Evolutionary conservation across 495 filamentous ascomycete genomes (phyloP).

Genomic region (Hypoxylon rickii): DNA sequence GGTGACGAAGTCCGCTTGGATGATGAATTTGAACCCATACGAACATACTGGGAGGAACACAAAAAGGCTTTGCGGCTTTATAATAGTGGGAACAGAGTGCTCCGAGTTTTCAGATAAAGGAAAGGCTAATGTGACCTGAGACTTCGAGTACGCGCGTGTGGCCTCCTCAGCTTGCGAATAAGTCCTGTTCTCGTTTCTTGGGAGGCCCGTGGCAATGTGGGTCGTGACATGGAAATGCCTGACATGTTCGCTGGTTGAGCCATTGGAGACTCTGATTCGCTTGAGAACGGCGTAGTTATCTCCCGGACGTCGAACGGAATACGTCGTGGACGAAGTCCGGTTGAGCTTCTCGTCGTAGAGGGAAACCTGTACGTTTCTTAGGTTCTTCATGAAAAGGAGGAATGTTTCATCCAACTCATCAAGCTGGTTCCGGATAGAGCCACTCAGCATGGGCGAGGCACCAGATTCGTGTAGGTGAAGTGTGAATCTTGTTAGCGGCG

Average conservation of each 20-base stretch:
- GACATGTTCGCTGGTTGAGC: conserved; percentile 1
- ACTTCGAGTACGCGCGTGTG: conserved; percentile 19
- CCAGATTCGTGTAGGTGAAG: conserved; percentile 38
- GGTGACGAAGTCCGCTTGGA: conserved; percentile 54
- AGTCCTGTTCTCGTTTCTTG: conserved; percentile 38
- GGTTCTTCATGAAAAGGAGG: conserved; percentile 47
- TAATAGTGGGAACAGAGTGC: too few species aligned
- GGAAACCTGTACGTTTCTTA: conserved; percentile 37
- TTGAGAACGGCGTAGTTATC: conserved; percentile 7
- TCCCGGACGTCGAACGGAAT: conserved; percentile 3
- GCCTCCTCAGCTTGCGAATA: conserved; percentile 29
- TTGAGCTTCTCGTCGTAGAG: conserved; percentile 31
- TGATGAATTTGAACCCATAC: conserved; percentile 49
- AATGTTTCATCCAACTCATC: conserved; percentile 42
- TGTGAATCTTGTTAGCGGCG: conserved; percentile 41
- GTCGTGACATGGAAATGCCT: conserved; percentile 34
- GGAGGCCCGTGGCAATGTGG: conserved; percentile 21
- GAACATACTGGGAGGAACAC: conserved; percentile 46
- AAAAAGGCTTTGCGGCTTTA: conserved; percentile 39
- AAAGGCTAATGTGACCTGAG: conserved; percentile 49
- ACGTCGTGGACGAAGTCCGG: conserved; percentile 5
- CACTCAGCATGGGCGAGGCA: conserved; percentile 6
- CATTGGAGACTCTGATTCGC: not conserved
- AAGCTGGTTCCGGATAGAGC: conserved; percentile 27
- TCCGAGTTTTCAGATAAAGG: conserved; percentile 34